Percentiles rank a stretch among this genome's conserved stretches.
These are phyloP conservation scores for Kokia cookei DNA, from an alignment of 441 rosid genomes.

Conservation along the genomic window DNA sequence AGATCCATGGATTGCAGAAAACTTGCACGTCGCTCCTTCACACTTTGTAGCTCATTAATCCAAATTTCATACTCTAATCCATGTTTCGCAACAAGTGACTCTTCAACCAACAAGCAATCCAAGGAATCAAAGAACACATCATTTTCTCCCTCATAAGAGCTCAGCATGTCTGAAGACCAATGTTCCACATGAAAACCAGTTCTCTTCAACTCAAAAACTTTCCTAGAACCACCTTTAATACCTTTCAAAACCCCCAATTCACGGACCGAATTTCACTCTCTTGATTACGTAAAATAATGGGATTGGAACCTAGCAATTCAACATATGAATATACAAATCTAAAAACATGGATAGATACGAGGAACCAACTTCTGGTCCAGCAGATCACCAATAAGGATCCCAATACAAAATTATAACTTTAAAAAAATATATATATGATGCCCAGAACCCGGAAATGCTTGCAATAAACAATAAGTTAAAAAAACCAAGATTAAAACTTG, in stretches of 20 bases:
- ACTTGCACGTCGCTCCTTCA: constrained; percentile 52
- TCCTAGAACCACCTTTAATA: constrained; percentile 25
- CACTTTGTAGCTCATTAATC: constrained; percentile 60
- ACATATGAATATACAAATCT: constrained; percentile 12
- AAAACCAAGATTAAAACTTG: constrained; percentile 25
- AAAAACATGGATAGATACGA: constrained; percentile 28
- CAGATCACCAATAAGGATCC: constrained; percentile 20
- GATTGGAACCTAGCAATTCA: not conserved
- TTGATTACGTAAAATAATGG: constrained; percentile 5
- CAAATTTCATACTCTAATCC: constrained; percentile 43
- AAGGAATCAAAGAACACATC: constrained; percentile 63
- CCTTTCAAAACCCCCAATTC: constrained; percentile 33
- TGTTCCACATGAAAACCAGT: constrained; percentile 25
- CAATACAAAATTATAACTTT: constrained; percentile 14
- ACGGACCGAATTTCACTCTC: constrained; percentile 46
- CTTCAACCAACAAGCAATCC: constrained; percentile 41
- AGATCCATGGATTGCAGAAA: constrained; percentile 55
- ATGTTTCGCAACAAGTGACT: constrained; percentile 14
- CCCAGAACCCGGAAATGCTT: constrained; percentile 13
- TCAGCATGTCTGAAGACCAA: constrained; percentile 47
- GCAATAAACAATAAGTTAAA: constrained; percentile 22
- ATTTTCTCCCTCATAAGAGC: constrained; percentile 30
- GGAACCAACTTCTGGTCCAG: constrained; percentile 32
- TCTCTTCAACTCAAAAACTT: constrained; percentile 10
- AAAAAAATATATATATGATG: constrained; percentile 8